Base-by-base conservation (phyloP, 176 grass and related monocot species). In the Echinochloa phyllopogon region DNA sequence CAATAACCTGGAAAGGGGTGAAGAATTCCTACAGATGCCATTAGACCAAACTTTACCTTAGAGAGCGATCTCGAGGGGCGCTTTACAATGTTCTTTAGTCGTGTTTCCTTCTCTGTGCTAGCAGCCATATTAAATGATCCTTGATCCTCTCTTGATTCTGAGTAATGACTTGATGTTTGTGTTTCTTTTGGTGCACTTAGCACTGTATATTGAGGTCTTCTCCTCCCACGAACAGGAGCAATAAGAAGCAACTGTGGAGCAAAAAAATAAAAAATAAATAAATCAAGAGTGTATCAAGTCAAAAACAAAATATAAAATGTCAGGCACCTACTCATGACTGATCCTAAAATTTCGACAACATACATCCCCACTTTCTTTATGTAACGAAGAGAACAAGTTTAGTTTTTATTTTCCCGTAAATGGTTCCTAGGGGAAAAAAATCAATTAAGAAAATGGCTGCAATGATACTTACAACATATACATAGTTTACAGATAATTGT, bases 201-300 rank as follows among this genome's bases (percentile, higher is more conserved):
- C 55, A 89, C 29, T 78, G 81, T 81, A 74, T 72, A 80, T 75
- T 83, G 80, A 72, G 87, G 74, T 75, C 57, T 90, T 89, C 84
- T 94, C 74, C 83, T 89, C 68, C 87, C 88, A 24, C 20, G 83
- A 78, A 89, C 87, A 91, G 93, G 93, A 90, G 93, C 78, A 81
- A 98, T 91, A 78, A 98, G 83, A 65, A 98, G 96, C 49, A 98
- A 84, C 96, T 98, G 86, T 72, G 86, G 69, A 75, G 61, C 24
- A 16, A 79, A 33, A 24, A 86, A 75, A 65, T 23, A 23, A 64
- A 17, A 20, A 70, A 16, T 17, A 66, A 76, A 6, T 16, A 87
- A 81, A 78, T 43, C 33, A 80, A 83, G 82, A 15, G 48, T 16
- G 27, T 18, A 29, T 82, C 56, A 85, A 24, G 70, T 57, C 38